A percentile compares a stretch with the other conserved stretches of the same genome.
These are phyloP conservation scores for Colletotrichum orbiculare DNA, from an alignment of 2,329 filamentous ascomycete genomes.

Conservation along the genomic window DNA sequence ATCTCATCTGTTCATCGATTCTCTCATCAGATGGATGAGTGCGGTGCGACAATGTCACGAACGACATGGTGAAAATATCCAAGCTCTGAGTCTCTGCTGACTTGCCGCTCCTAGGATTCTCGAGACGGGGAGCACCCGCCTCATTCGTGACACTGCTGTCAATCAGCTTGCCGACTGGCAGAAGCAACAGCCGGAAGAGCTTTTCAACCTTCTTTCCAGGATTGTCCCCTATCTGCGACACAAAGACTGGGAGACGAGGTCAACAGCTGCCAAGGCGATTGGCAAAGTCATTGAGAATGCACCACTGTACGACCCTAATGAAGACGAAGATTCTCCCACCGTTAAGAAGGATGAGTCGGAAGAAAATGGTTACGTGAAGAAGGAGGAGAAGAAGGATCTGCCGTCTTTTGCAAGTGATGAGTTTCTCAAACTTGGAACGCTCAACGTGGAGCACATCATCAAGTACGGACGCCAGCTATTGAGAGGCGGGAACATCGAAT, in stretches of 20 bases:
- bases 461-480: slow-evolving; percentile 86
- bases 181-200: slow-evolving; percentile 95
- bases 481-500: slow-evolving; percentile 88
- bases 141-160: slow-evolving; percentile 97
- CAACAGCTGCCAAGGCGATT: slow-evolving; percentile 91
- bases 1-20: not conserved
- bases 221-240: slow-evolving; percentile 96
- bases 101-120: slow-evolving; percentile 73
- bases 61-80: too few species aligned
- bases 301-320: slow-evolving; percentile 87
- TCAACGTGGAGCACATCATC: slow-evolving; percentile 84
- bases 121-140: slow-evolving; percentile 94
- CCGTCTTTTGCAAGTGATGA: slow-evolving; percentile 62
- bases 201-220: slow-evolving; percentile 93
- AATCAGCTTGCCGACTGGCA: slow-evolving; percentile 98
- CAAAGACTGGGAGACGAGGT: slow-evolving; percentile 97
- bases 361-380: slow-evolving; percentile 63
- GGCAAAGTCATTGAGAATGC: slow-evolving; percentile 94
- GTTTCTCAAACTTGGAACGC: slow-evolving; percentile 75
- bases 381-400: slow-evolving; percentile 68
- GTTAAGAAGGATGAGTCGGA: slow-evolving; percentile 56
- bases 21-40: not conserved
- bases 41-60: not conserved
- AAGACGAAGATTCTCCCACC: slow-evolving; percentile 67
- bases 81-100: slow-evolving; percentile 24